These are phyloP conservation scores for Lactarius psammicola DNA, from an alignment of 768 basidiomycete species.

Conservation along the genomic window DNA sequence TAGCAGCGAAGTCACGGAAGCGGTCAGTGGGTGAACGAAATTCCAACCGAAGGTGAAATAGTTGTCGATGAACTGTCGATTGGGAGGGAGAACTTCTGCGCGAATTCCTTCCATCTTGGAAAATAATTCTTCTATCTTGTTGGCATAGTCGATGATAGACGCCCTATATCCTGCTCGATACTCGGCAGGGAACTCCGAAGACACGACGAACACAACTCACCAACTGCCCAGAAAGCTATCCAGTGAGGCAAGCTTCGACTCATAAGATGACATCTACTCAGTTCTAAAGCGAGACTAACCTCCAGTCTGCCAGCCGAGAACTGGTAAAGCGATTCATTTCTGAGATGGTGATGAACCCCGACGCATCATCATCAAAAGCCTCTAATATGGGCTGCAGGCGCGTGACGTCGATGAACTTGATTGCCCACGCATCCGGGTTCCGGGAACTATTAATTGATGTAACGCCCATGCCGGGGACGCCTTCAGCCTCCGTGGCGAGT, in stretches of 20 bases:
- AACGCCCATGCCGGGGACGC: background rate
- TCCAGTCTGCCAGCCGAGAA: constrained; percentile 34
- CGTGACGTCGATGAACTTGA: constrained; percentile 29
- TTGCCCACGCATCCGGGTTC: constrained; percentile 34
- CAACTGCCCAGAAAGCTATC: constrained; percentile 36
- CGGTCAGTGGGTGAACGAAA: constrained; percentile 4
- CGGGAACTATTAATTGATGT: background rate
- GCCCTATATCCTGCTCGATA: constrained; percentile 10
- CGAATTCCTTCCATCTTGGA: constrained; percentile 23
- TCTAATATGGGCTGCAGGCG: constrained; percentile 33
- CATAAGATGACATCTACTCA: background rate
- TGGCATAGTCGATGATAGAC: constrained; percentile 22
- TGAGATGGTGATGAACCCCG: constrained; percentile 36
- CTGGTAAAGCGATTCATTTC: constrained; percentile 37
- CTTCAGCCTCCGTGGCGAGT: constrained; percentile 10
- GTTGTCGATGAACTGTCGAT: background rate
- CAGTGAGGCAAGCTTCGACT: constrained; percentile 33
- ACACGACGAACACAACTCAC: background rate
- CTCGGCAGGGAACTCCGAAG: background rate
- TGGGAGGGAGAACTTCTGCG: constrained; percentile 8
- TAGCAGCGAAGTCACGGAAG: background rate
- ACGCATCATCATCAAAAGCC: constrained; percentile 38
- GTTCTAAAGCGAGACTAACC: constrained; percentile 8
- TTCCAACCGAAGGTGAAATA: constrained; percentile 5
- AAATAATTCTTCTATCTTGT: constrained; percentile 16